Base-by-base conservation (phyloP, 306 rosid genomes). In the Lathyrus sativus region DNA sequence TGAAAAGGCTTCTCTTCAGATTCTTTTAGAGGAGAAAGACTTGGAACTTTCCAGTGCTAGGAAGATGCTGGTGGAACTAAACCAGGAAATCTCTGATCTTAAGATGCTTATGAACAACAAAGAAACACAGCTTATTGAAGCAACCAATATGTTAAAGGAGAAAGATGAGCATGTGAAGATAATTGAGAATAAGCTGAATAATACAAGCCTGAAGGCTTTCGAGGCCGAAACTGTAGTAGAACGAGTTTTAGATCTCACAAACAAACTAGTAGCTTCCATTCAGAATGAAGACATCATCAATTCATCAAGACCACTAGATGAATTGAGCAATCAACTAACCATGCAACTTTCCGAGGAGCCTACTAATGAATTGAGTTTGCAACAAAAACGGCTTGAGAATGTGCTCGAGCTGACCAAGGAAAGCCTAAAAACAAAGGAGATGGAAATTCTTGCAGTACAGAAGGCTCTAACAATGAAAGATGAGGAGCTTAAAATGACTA, bases 151-250 rank as follows among this genome's bases (percentile, higher is more conserved):
- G 89, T 85, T 90, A 31, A 80, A 85, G 84, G 97, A 84, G 86
- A 93, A 90, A 84, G 98, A 93, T 8, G 91, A 88, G 76, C 76
- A 63, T 12, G 83, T 82, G 50, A 74, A 83, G 77, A 68, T 46
- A 9, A 82, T 93, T 65, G 75, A 85, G 64, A 71, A 74, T 48
- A 87, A 88, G 76, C 78, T 93, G 70, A 69, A 70, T 64, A 11
- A 51, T 62, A 77, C 91, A 9, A 83, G 67, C 84, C 75, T 77
- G 84, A 88, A 85, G 76, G 82, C 60, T 43, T 82, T 72, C 4
- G 95, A 85, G 74, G 97, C 97, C 19, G 91, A 88, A 83, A 73
- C 78, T 49, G 91, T 80, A 43, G 95, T 88, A 4, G 84, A 84
- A 67, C 74, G 83, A 64, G 84, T 90, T 68, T 78, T 78, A 35